Percentiles rank a stretch among this genome's conserved stretches.
Conservation (phyloP, 176 grass and related monocot species). For the Triticum timopheevii region DNA sequence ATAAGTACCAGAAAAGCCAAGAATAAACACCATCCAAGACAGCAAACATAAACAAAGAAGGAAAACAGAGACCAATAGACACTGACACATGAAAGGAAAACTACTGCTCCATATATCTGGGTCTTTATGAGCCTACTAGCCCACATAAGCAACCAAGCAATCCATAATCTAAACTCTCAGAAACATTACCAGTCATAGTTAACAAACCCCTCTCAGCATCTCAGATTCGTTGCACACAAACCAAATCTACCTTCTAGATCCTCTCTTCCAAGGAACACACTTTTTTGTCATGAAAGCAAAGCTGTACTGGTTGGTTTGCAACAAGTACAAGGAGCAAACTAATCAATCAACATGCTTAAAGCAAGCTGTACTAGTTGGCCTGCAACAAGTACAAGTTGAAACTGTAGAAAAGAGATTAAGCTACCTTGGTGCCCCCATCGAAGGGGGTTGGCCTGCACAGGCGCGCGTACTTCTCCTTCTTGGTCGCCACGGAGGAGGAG, state of each 20-base stretch:
- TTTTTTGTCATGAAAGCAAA: background rate
- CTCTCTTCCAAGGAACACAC: background rate
- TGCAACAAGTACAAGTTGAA: background rate
- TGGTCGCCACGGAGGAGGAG: constrained; percentile 26
- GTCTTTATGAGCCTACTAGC: background rate
- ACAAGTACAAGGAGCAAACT: background rate
- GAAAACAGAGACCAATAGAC: background rate
- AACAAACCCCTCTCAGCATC: background rate
- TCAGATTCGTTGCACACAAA: background rate
- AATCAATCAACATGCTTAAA: background rate
- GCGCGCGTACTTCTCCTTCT: constrained; percentile 71
- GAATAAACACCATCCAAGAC: background rate
- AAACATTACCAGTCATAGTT: background rate
- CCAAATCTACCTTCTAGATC: background rate
- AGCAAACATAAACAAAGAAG: constrained; percentile 12
- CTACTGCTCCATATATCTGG: constrained; percentile 42
- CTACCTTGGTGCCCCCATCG: constrained; percentile 66
- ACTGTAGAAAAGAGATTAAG: background rate
- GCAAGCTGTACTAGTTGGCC: background rate
- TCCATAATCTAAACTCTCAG: background rate
- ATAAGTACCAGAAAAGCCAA: constrained; percentile 15
- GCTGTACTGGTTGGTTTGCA: background rate
- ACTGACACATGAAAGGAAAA: background rate
- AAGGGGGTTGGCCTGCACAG: constrained; percentile 68
- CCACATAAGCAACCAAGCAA: background rate